Evolutionary conservation across 139 green algal genomes (phyloP).

Genomic region (Chlamydomonas incerta): DNA sequence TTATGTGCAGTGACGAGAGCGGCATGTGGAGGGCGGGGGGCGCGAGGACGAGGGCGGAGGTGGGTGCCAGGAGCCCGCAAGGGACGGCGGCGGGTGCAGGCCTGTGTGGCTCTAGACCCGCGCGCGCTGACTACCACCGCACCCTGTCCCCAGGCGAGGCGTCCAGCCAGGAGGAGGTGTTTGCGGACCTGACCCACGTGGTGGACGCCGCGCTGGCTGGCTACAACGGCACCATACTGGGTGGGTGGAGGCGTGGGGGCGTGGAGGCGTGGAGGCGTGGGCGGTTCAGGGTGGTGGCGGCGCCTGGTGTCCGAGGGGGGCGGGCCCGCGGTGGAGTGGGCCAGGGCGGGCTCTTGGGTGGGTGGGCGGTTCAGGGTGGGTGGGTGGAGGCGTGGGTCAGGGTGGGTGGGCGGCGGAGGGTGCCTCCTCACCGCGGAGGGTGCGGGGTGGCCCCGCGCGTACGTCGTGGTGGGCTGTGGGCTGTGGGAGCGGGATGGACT

Average conservation of each 20-base stretch:
- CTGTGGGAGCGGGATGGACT: no score
- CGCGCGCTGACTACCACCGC: background rate
- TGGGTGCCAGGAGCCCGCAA: no score
- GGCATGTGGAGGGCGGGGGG: background rate
- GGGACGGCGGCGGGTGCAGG: no score
- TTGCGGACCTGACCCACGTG: constrained; percentile 60
- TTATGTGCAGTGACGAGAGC: background rate
- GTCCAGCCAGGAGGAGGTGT: constrained; percentile 62
- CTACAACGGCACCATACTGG: constrained; percentile 73
- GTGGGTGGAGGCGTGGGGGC: background rate
- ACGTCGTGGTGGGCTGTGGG: no score
- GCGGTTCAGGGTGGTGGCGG: background rate
- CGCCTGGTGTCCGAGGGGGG: background rate
- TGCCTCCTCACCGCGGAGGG: no score
- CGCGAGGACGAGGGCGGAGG: background rate
- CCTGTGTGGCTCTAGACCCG: no score
- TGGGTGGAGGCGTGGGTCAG: no score
- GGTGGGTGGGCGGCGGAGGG: no score
- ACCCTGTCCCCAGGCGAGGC: constrained; percentile 40
- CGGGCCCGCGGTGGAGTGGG: background rate
- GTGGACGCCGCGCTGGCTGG: constrained; percentile 61
- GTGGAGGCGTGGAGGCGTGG: background rate
- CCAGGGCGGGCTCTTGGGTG: background rate
- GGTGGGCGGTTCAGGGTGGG: background rate
- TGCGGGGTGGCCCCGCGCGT: no score